phyloP scores from a whole-genome alignment of 495 filamentous ascomycete species.

The Penicillium longicatenatum region DNA sequence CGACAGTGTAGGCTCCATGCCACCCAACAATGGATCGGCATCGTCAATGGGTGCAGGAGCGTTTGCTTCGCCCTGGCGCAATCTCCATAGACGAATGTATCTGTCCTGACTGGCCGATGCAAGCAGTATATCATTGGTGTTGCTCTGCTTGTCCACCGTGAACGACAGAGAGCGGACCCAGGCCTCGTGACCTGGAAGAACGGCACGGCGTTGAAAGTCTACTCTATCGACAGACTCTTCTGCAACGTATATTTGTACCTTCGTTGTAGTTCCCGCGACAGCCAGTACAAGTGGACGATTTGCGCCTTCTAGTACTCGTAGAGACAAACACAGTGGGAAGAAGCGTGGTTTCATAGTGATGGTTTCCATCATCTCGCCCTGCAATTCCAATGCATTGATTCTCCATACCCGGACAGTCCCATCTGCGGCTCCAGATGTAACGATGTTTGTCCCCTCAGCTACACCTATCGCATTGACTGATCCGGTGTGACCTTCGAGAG shows the following conservation, averaged over 20 bases:
- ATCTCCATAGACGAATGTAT: conserved; percentile 91
- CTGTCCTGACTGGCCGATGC: conserved; percentile 97
- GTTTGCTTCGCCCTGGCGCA: conserved; percentile 64
- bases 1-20: conserved; percentile 63
- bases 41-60: conserved; percentile 37
- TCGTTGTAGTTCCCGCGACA: conserved; percentile 76
- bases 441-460: conserved; percentile 52
- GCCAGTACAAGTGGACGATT: conserved; percentile 66
- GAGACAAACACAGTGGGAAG: conserved; percentile 75
- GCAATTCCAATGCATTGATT: conserved; percentile 41
- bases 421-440: conserved; percentile 79
- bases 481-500: conserved; percentile 63
- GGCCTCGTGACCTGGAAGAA: conserved; percentile 86
- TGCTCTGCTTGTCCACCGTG: conserved; percentile 57
- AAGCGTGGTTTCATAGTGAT: conserved; percentile 74
- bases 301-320: conserved; percentile 56
- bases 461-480: conserved; percentile 80
- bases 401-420: conserved; percentile 79
- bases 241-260: conserved; percentile 74
- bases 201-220: conserved; percentile 73
- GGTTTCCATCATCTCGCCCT: conserved; percentile 61
- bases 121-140: conserved; percentile 70
- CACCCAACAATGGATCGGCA: conserved; percentile 59
- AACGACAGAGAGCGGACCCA: conserved; percentile 91
- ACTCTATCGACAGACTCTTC: conserved; percentile 32